These are phyloP conservation scores for Strobilomyces echinocephalus DNA, from an alignment of 768 basidiomycete genomes.

Conservation along the genomic window DNA sequence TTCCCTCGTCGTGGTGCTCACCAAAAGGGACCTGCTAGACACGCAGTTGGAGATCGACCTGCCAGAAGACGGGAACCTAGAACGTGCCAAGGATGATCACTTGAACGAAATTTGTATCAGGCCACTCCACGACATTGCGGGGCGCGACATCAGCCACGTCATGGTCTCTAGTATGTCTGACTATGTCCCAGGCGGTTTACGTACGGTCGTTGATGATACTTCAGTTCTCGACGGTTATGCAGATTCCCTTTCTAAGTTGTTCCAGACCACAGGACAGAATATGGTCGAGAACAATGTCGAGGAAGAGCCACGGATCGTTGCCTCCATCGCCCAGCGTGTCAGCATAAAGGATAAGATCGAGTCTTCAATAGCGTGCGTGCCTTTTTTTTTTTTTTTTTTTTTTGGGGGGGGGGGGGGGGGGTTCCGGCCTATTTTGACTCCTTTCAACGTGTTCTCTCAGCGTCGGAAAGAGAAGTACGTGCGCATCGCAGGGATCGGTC, in stretches of 20 bases:
- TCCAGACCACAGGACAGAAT: background rate
- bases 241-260: background rate
- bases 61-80: background rate
- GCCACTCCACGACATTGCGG: constrained; percentile 1
- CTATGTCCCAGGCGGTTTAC: background rate
- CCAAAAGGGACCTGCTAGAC: constrained; percentile 11
- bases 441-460: background rate
- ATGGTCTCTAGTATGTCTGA: constrained; percentile 9
- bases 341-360: constrained; percentile 15
- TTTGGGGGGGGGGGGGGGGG: too few relatives aligned
- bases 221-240: constrained; percentile 3
- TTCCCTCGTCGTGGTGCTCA: constrained; percentile 15
- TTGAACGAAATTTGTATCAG: background rate
- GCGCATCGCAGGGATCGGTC: too few relatives aligned
- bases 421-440: background rate
- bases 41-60: background rate
- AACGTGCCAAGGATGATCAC: background rate
- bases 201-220: background rate
- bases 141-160: background rate
- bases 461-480: constrained; percentile 13
- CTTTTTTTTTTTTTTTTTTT: too few relatives aligned
- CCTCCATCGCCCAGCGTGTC: constrained; percentile 15
- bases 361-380: constrained; percentile 7
- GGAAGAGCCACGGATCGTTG: constrained; percentile 10
- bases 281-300: constrained; percentile 6